A percentile compares a stretch with the other conserved stretches of the same genome.
These are phyloP conservation scores for Ogataea kodamae DNA, from an alignment of 805 yeast species.

Conservation along the genomic window DNA sequence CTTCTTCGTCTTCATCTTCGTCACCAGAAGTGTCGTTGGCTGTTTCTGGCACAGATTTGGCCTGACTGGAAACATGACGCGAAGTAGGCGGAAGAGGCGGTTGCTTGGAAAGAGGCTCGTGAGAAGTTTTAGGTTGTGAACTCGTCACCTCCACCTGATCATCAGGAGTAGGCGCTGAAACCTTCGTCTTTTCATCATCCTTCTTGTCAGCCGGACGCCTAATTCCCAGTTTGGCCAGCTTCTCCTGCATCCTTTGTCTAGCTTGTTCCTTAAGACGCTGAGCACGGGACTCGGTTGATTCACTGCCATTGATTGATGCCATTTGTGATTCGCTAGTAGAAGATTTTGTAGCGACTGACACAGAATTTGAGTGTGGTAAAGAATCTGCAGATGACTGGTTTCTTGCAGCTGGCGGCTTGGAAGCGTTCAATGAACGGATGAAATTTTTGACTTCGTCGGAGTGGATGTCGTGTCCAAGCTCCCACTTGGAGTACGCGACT, in stretches of 20 bases:
- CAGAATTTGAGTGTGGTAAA: neutral
- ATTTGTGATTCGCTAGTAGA: no score
- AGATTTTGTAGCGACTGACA: conserved; percentile 1
- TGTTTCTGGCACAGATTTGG: conserved; percentile 3
- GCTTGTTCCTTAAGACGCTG: conserved; percentile 83
- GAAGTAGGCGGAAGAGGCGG: conserved; percentile 23
- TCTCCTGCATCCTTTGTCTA: conserved; percentile 76
- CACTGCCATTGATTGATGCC: no score
- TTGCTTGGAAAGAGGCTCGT: conserved; percentile 13
- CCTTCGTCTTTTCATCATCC: no score
- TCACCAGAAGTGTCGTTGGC: conserved; percentile 12
- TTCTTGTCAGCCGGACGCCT: no score
- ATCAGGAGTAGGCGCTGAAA: conserved; percentile 22
- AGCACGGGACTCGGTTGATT: conserved; percentile 33
- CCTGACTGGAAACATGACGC: conserved; percentile 16
- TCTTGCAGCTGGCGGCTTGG: conserved; percentile 21
- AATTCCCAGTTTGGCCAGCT: conserved; percentile 78
- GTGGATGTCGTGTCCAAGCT: conserved; percentile 72
- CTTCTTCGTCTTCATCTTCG: conserved; percentile 39
- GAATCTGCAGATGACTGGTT: neutral
- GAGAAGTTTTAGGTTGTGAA: conserved; percentile 17
- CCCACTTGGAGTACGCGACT: conserved; percentile 69
- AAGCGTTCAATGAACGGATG: conserved; percentile 49
- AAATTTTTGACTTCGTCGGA: conserved; percentile 58
- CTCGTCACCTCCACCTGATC: conserved; percentile 2